A percentile compares a stretch with the other conserved stretches of the same genome.
Conservation (phyloP, 176 grass and related monocot genomes). For the Saccharum spontaneum region DNA sequence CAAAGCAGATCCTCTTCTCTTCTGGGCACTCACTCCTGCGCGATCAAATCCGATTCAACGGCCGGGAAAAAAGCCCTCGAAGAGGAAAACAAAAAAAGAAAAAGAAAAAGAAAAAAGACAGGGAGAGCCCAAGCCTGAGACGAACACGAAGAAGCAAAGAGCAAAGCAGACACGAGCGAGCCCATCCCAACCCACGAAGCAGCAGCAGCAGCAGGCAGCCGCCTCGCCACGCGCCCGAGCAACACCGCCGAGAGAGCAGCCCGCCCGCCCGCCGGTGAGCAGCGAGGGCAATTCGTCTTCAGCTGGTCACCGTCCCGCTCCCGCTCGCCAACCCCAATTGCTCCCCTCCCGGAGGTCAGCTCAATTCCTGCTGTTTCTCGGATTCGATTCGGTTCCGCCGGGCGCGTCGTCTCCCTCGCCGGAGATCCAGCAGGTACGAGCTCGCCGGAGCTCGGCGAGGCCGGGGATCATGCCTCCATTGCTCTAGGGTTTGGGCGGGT, state of each 20-base stretch:
- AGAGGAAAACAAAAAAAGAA: background rate
- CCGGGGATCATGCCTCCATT: conserved; percentile 53
- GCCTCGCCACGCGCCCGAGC: conserved; percentile 34
- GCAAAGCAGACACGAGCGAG: conserved; percentile 37
- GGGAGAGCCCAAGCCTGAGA: conserved; percentile 46
- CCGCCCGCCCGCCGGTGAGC: conserved; percentile 14
- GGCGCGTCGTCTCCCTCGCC: conserved; percentile 4
- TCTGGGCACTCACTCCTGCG: conserved; percentile 19
- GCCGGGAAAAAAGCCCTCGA: conserved; percentile 18
- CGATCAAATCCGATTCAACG: conserved; percentile 75
- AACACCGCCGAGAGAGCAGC: conserved; percentile 2
- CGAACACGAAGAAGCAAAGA: conserved; percentile 50
- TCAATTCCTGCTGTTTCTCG: conserved; percentile 41
- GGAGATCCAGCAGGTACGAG: conserved; percentile 42
- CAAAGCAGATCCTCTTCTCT: background rate
- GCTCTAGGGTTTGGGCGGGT: conserved; percentile 56
- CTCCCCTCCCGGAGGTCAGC: conserved; percentile 49
- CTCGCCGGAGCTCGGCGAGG: conserved; percentile 30
- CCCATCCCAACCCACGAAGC: conserved; percentile 41
- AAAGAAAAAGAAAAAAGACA: background rate
- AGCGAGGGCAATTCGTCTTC: conserved; percentile 37
- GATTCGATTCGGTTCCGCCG: conserved; percentile 34
- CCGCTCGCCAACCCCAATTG: conserved; percentile 34
- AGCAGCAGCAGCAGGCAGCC: conserved; percentile 28
- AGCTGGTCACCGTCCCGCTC: background rate